Evolutionary conservation across 495 filamentous ascomycete genomes (phyloP).

Genomic region (Evernia prunastri): DNA sequence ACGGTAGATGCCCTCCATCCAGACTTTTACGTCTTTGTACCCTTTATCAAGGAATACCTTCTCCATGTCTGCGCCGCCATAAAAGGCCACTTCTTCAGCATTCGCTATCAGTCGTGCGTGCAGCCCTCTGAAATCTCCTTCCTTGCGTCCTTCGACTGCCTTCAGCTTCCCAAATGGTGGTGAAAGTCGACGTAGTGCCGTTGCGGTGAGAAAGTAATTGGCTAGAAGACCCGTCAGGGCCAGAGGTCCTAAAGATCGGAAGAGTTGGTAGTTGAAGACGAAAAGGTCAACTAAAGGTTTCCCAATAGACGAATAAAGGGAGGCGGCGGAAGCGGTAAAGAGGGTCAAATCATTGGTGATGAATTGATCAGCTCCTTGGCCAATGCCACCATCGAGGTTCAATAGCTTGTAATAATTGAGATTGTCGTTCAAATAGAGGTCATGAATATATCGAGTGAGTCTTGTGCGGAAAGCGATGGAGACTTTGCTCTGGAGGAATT

Average conservation of each 20-base stretch:
- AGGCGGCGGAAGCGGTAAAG: conserved; percentile 89
- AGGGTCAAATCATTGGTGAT: conserved; percentile 95
- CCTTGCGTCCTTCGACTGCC: conserved; percentile 84
- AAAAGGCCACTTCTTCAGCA: conserved; percentile 98
- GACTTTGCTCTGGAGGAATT: conserved; percentile 95
- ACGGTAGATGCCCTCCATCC: conserved; percentile 96
- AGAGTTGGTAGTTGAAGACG: conserved; percentile 96
- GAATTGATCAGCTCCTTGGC: conserved; percentile 89
- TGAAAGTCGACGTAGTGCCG: conserved; percentile 75
- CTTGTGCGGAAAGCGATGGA: conserved; percentile 97
- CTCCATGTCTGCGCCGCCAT: conserved; percentile 90
- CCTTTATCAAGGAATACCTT: conserved; percentile 80
- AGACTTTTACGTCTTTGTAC: conserved; percentile 82
- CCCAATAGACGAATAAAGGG: conserved; percentile 88
- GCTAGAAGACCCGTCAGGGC: conserved; percentile 77
- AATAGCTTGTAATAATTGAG: conserved; percentile 94
- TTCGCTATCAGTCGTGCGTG: conserved; percentile 92
- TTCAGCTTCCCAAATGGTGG: conserved; percentile 96
- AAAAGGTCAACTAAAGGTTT: conserved; percentile 94
- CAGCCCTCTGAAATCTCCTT: conserved; percentile 86
- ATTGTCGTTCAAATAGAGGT: conserved; percentile 89
- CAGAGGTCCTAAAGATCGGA: conserved; percentile 82
- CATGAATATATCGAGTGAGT: conserved; percentile 93
- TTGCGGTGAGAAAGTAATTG: conserved; percentile 90
- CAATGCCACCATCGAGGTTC: conserved; percentile 89